A percentile compares a stretch with the other conserved stretches of the same genome.
phyloP scores from a whole-genome alignment of 306 rosid species.

The Vigna hirtella region DNA sequence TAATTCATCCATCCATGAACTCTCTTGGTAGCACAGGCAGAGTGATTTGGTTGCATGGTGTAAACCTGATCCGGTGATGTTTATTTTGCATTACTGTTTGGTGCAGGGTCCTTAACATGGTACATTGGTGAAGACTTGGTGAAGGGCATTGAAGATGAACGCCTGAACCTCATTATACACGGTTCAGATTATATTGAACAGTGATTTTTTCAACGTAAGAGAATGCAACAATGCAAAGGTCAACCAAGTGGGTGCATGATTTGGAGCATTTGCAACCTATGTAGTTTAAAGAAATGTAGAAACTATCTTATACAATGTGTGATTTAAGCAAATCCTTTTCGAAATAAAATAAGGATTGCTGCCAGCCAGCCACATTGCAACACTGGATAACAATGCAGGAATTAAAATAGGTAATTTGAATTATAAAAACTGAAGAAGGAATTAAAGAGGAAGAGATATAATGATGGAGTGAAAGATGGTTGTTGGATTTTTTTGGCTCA shows the following conservation, averaged over 20 bases:
- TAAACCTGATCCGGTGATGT: neutral
- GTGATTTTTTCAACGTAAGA: neutral
- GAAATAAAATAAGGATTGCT: neutral
- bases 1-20: too few species aligned
- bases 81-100: neutral
- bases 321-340: neutral
- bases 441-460: too few species aligned
- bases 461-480: too few species aligned
- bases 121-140: constrained; percentile 14
- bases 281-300: too few species aligned
- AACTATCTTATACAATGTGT: too few species aligned
- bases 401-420: too few species aligned
- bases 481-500: too few species aligned
- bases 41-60: too few species aligned
- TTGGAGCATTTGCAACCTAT: neutral
- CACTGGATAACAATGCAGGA: too few species aligned
- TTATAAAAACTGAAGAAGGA: too few species aligned
- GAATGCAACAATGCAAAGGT: neutral
- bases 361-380: too few species aligned
- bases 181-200: neutral
- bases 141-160: constrained; percentile 7
- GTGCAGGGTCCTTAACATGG: constrained; percentile 23
- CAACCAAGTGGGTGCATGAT: neutral
- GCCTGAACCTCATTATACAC: constrained; percentile 5
- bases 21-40: too few species aligned